Evolutionary conservation across 2,329 filamentous ascomycete genomes (phyloP).

Genomic region (Myriosclerotinia scirpicola): DNA sequence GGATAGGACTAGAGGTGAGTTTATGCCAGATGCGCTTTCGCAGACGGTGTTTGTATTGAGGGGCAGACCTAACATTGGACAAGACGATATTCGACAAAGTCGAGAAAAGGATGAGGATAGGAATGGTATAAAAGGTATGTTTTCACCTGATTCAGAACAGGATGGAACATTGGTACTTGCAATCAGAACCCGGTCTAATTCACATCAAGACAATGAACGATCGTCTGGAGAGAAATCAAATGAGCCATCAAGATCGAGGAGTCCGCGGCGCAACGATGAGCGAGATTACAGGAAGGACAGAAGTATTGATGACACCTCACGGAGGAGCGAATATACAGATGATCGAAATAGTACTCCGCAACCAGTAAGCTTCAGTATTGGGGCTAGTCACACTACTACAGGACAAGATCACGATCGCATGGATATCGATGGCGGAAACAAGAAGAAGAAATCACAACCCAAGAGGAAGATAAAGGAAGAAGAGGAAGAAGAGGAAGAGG

Average conservation of each 20-base stretch:
- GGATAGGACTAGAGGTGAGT: constrained; percentile 24
- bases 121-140: constrained; percentile 25
- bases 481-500: constrained; percentile 45
- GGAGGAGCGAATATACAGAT: not conserved
- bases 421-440: constrained; percentile 38
- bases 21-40: constrained; percentile 14
- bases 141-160: not conserved
- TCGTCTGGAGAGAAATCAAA: constrained; percentile 29
- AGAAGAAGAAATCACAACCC: constrained; percentile 36
- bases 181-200: constrained; percentile 26
- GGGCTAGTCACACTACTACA: constrained; percentile 24
- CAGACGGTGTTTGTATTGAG: constrained; percentile 20
- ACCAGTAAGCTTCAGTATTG: constrained; percentile 40
- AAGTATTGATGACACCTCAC: constrained; percentile 24
- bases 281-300: constrained; percentile 25
- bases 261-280: constrained; percentile 25
- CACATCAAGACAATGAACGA: constrained; percentile 31
- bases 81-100: constrained; percentile 8
- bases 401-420: constrained; percentile 37
- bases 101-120: constrained; percentile 17
- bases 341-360: constrained; percentile 34
- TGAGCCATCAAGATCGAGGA: constrained; percentile 30
- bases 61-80: constrained; percentile 22
- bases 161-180: constrained; percentile 8
- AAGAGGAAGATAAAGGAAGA: constrained; percentile 33